A percentile compares a stretch with the other conserved stretches of the same genome.
phyloP scores from a whole-genome alignment of 176 grass and related monocot species.

The Bothriochloa decipiens region DNA sequence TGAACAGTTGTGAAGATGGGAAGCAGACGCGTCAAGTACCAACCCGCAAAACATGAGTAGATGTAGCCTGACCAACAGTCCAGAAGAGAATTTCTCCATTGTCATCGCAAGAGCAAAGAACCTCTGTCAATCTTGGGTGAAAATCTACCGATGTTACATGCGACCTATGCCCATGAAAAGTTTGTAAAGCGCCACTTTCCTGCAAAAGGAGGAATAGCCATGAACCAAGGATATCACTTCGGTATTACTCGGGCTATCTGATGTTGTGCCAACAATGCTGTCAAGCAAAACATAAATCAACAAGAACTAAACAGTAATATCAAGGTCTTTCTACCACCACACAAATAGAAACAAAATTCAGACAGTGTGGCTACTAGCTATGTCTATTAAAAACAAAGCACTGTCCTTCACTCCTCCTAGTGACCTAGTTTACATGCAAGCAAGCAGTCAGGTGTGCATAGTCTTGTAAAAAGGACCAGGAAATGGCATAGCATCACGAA shows the following conservation, averaged over 20 bases:
- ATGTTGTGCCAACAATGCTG: background rate
- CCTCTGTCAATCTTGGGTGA: conserved; percentile 60
- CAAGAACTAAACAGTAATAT: background rate
- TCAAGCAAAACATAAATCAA: conserved; percentile 3
- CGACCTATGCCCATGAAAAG: conserved; percentile 61
- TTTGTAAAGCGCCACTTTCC: conserved; percentile 56
- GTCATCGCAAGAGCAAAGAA: conserved; percentile 69
- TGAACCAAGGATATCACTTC: conserved; percentile 21
- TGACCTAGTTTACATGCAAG: background rate
- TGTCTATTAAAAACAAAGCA: conserved; percentile 7
- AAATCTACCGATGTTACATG: conserved; percentile 79
- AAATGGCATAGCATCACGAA: background rate
- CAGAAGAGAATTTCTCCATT: conserved; percentile 79
- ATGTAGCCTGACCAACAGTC: conserved; percentile 51
- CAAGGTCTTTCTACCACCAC: conserved; percentile 3
- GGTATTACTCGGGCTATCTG: background rate
- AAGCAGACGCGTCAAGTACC: background rate
- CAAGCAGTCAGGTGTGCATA: background rate
- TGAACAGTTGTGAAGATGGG: background rate
- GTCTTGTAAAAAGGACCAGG: background rate
- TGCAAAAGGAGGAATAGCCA: conserved; percentile 33
- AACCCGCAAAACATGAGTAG: conserved; percentile 64
- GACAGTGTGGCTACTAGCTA: background rate
- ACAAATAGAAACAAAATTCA: conserved; percentile 22
- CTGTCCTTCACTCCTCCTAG: background rate